Base-by-base conservation (phyloP, 2,329 filamentous ascomycete genomes). In the Colletotrichum sublineola region DNA sequence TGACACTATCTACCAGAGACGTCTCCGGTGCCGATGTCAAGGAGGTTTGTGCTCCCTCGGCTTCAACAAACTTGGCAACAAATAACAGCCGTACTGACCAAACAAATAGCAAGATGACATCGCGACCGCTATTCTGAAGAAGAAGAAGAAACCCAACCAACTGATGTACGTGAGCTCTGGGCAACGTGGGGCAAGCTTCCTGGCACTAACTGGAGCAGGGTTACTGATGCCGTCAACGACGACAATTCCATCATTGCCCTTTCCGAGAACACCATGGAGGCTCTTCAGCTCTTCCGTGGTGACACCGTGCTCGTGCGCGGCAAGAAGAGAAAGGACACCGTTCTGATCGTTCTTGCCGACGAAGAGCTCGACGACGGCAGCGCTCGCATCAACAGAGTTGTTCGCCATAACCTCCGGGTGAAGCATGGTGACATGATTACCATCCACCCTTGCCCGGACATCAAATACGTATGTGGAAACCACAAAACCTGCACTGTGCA, bases 141-240 rank as follows among this genome's bases (percentile, higher is more conserved):
- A 98, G 90, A 99, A 99, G 93, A 99, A 99, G 95, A 99, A 99
- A 94, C 95, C 95, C 79, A 99, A 99, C 86, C 97, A 96, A 81
- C 86, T 99, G 83, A 97, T 99, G 95, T 97, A 88, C 83, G 92
- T 84, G 78, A 58, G 50, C 62, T 53, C 20, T 46, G 36, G 38
- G n/a, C 31, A 57, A 40, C 52, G 52, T 66, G 62, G 53, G 61
- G 42, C 15, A 63, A 53, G 38, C 58, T 68, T 64, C 46, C 31
- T n/a, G 36, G 29, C 29, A 70, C 74, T 75, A 52, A 48, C 58
- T 58, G 68, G 73, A 74, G 79, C 80, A 97, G 95, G 87, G 96
- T 99, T 77, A 98, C 96, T 81, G 97, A 99, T 90, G 95, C 96
- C 83, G 90, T 94, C 80, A 99, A 97, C 86, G 96, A 99, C 92